Evolutionary conservation across 495 filamentous ascomycete species (phyloP), one percentile per base, ranked within the genome.

Genomic region (Trichoderma erinaceum): DNA sequence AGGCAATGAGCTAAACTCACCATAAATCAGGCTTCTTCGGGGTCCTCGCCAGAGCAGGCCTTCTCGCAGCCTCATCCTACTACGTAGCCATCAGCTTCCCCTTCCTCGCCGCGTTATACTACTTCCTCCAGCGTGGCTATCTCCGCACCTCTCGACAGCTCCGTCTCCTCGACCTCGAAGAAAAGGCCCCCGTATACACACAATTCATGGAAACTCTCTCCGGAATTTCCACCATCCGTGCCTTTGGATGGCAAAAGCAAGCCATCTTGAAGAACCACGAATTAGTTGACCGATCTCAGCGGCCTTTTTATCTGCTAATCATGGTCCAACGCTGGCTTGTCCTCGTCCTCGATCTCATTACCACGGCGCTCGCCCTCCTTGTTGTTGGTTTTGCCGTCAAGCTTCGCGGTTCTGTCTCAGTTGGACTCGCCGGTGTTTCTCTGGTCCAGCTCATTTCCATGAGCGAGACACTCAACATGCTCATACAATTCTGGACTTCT

Each of bases 81-180:
- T 75, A 74, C 38, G 68, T 71, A 21, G 68, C 69, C 41, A 27
- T 68, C 27, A 67, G 61, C 38, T 70, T 74, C 27, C 72, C 72
- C 25, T 29, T 73, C 0, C 65, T 73, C 16, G 25, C 73, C 25
- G 43, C 77, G 35, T 70, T 78, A 11, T 68, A 86, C 38, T 88
- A 83, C 69, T 44, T 82, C 38, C 77, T 88, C 15, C 85, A 89
- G 71, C 83, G 84, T 67, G 75, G 81, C 38, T 89, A 88, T 66
- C 77, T 89, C 23, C 81, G 83, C 21, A 89, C 87, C 4, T 87
- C 84, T 3, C 78, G 85, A 1, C 86, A 87, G 70, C 71, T 89
- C 7, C 82, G 86, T 65, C 78, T 84, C 66, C 73, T 89, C 46
- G 86, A 88, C 56, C 78, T 87, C 18, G 85, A 86, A 72, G 77